Conservation (phyloP, 768 basidiomycete species). For the Xerocomellus chrysenteron region DNA sequence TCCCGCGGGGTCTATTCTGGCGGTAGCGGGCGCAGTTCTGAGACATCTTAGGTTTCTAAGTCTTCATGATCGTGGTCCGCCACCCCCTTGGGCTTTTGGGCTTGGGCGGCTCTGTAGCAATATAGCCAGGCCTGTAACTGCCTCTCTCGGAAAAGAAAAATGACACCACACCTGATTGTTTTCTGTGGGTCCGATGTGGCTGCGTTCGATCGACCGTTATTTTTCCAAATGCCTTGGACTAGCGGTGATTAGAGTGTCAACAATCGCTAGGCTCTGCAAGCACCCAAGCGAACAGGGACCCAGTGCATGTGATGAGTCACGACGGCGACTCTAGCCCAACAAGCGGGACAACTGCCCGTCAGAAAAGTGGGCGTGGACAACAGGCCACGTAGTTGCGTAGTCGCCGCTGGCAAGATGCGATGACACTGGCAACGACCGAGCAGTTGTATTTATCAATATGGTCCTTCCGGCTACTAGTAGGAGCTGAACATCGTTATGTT, state of each 20-base stretch:
- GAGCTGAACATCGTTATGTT: background rate
- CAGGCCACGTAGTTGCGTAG: background rate
- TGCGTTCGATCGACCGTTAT: background rate
- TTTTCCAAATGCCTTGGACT: background rate
- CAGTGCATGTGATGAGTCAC: background rate
- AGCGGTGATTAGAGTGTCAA: slow-evolving; percentile 2
- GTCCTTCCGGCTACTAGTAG: background rate
- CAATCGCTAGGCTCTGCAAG: background rate
- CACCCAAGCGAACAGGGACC: background rate
- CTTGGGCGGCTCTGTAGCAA: background rate
- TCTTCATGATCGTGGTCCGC: background rate
- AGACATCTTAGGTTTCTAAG: slow-evolving; percentile 4
- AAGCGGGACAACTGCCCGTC: background rate
- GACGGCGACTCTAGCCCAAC: background rate
- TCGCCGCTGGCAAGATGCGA: background rate
- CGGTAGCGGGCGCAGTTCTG: background rate
- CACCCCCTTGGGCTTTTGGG: background rate
- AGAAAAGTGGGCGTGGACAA: background rate
- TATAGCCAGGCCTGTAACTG: background rate
- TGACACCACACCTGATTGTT: slow-evolving; percentile 3
- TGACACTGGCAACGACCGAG: too few relatives aligned
- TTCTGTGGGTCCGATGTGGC: background rate
- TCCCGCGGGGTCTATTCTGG: slow-evolving; percentile 4
- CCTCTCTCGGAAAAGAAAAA: slow-evolving; percentile 17
- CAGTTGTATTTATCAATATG: background rate